Evolutionary conservation across 2,329 filamentous ascomycete species (phyloP), one percentile per base, ranked within the genome.

Genomic region (Coniochaeta sp.): DNA sequence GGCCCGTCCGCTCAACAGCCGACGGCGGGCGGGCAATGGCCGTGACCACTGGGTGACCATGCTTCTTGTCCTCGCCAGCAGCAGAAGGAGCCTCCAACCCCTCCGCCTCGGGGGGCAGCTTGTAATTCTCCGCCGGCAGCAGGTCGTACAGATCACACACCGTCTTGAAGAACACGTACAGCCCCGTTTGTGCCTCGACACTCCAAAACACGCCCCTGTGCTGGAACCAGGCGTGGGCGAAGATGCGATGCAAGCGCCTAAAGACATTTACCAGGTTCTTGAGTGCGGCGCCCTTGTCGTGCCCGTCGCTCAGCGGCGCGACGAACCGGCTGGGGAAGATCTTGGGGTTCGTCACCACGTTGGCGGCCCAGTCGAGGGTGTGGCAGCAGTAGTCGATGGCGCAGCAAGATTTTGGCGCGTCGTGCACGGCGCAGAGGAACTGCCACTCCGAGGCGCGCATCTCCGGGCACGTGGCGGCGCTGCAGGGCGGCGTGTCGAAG

Each of bases 371-470:
- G 72, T 99, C 94, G 40, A 99, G 84, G 0, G 94, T 99, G 67
- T 99, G 94, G 67, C 92, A 97, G 78, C 91, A 96, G 73, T 99
- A 99, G 71, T 99, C 94, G 65, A 99, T 96, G 49, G 94, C 94
- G 69, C 92, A 96, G 74, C 94, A 99, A 62, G 87, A 89, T 72
- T 97, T 97, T 47, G 94, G 94, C 48, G 91, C 87, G 65, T 97
- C 92, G 67, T 99, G 94, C 3, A 97, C 94, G 49, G 94, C 94
- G 72, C 94, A 99, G 47, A 99, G 82, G 64, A 97, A 99, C 71
- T 99, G 94, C 94, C 94, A 99, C 74, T 99, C 92, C 27, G 89
- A 94, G 2, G 94, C 94, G 64, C 94, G 91, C 94, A 99, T 99
- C 71, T 99, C 94, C 28, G 91, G 91, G 64, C 94, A 99, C 1